Evolutionary conservation across 805 yeast species (phyloP), one percentile per base, ranked within the genome.

Genomic region (Dipodascopsis uninucleata): DNA sequence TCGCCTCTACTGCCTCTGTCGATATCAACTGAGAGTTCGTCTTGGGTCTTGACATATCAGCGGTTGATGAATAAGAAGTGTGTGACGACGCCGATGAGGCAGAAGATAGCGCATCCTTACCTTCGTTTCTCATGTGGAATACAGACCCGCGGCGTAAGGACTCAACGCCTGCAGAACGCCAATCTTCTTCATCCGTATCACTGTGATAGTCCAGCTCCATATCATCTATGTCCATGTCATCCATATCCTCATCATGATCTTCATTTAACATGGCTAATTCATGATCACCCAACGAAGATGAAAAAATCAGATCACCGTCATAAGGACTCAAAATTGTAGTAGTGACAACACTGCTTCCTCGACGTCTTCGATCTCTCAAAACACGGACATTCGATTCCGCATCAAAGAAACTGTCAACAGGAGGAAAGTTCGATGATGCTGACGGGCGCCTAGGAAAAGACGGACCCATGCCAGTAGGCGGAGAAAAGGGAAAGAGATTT

Each of bases 161-260:
- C 29, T 76, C 81, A 0, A 96, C 88, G 1, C 97, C 97, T 42
- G 89, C 82, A 0, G 87, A 68, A 51, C 81, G 84, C 98, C 98
- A 90, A 65, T 90, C 97, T 65, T 90, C 98, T 61, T 90, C 97
- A 64, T 90, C 98, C 0, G 98, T 90, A 59, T 86, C 95, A 34
- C 80, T 36, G 21, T 41, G 44, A 26, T 41, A 43, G 22, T 41
- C 51, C 16, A 31, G 22, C n/a, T 43, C 45, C 26, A 35, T 18
- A 2, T 36, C 34, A 22, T 36, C 36, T 26, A 39, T 45, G 28
- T 45, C 49, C 4, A 44, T 28, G 28, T 44, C 53, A 25, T 44
- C 36, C 18, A 41, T 38, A 33, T 36, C 41, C 14, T 31, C 41
- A 23, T 45, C 50, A 5, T 36, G 33, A 20, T 43, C 47, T 28